Percentiles rank a stretch among this genome's conserved stretches.
phyloP scores from a whole-genome alignment of 495 filamentous ascomycete species.

The Jackrogersella multiformis region DNA sequence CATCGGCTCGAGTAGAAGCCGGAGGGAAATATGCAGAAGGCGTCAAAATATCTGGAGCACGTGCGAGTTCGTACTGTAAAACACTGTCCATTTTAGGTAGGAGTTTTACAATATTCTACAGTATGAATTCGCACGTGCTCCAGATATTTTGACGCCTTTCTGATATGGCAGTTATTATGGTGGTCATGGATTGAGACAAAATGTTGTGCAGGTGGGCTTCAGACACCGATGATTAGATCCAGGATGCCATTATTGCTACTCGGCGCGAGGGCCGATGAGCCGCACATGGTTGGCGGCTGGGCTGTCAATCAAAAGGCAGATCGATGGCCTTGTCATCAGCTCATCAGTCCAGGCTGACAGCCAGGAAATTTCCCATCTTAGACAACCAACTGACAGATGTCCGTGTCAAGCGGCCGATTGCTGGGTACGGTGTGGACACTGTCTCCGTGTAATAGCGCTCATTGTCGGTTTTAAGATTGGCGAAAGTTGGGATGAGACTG shows the following conservation, averaged over 20 bases:
- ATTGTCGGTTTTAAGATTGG: constrained; percentile 36
- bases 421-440: constrained; percentile 19
- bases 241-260: constrained; percentile 25
- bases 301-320: constrained; percentile 16
- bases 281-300: constrained; percentile 4
- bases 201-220: constrained; percentile 18
- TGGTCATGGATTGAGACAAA: constrained; percentile 24
- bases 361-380: constrained; percentile 19
- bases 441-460: constrained; percentile 27
- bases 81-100: no score
- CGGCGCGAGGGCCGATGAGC: constrained; percentile 38
- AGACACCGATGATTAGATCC: constrained; percentile 26
- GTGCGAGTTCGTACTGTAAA: no score
- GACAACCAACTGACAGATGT: constrained; percentile 9
- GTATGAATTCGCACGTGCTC: no score
- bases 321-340: constrained; percentile 30
- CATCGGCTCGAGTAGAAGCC: constrained; percentile 42
- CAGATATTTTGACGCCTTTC: no score
- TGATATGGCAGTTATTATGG: no score
- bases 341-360: constrained; percentile 13
- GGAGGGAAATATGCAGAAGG: no score
- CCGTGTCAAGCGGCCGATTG: constrained; percentile 20
- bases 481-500: constrained; percentile 46
- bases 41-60: no score
- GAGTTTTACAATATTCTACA: no score